These are phyloP conservation scores for Stevia rebaudiana DNA, from an alignment of 140 eudicot genomes.

Conservation along the genomic window DNA sequence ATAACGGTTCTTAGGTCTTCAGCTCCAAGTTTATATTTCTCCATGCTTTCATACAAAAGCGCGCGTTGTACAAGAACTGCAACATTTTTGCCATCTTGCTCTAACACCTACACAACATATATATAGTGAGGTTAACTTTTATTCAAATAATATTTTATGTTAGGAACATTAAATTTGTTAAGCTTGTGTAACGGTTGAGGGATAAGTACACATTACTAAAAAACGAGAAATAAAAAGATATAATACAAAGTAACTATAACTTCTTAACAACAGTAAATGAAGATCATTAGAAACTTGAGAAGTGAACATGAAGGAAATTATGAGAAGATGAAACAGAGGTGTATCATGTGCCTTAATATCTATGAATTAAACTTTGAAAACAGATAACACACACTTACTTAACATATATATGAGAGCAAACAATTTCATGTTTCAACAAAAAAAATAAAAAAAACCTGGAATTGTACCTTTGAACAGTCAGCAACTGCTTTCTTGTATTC, in stretches of 20 bases:
- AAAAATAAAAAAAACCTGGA: not conserved
- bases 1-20: conserved; percentile 90
- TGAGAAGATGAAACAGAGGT: not conserved
- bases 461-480: conserved; percentile 87
- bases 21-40: conserved; percentile 94
- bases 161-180: not conserved
- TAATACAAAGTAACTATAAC: no score
- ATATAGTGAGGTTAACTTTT: not conserved
- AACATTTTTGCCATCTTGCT: conserved; percentile 56
- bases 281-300: not conserved
- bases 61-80: conserved; percentile 94
- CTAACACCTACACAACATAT: conserved; percentile 57
- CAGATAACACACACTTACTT: not conserved
- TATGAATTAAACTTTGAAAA: not conserved
- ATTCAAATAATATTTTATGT: not conserved
- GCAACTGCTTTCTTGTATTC: conserved; percentile 99
- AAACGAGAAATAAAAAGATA: no score
- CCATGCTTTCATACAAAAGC: conserved; percentile 92
- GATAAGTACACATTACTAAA: not conserved
- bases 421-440: not conserved
- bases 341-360: not conserved
- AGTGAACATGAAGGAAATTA: not conserved
- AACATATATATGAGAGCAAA: not conserved
- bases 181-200: not conserved
- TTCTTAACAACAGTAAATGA: not conserved